Conservation (phyloP, 768 basidiomycete species). For the Leucosporidium creatinivorum region DNA sequence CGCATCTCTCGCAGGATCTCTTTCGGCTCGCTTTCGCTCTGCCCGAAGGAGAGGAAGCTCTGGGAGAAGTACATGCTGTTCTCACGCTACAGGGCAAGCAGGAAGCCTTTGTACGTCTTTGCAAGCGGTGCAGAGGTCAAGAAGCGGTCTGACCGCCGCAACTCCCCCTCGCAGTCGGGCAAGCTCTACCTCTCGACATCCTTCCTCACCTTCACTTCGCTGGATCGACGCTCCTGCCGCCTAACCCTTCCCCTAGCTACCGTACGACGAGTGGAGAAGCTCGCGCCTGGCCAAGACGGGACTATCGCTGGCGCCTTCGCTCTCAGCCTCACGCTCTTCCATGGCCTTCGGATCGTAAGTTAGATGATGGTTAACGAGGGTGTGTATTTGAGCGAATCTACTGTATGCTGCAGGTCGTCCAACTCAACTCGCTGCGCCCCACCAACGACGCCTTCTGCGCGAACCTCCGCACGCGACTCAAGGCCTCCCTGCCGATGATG, state of each 20-base stretch:
- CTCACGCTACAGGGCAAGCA: constrained; percentile 29
- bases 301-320: constrained; percentile 82
- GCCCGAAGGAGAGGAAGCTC: constrained; percentile 32
- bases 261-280: constrained; percentile 82
- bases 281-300: constrained; percentile 57
- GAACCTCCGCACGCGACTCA: constrained; percentile 77
- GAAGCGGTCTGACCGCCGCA: neutral
- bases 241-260: constrained; percentile 88
- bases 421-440: constrained; percentile 84
- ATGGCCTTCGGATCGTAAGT: constrained; percentile 78
- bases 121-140: neutral
- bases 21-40: constrained; percentile 35
- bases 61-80: constrained; percentile 36
- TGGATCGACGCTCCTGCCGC: constrained; percentile 84
- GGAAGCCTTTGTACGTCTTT: constrained; percentile 34
- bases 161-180: constrained; percentile 61
- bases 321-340: constrained; percentile 88
- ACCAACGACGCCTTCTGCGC: constrained; percentile 79
- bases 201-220: constrained; percentile 78
- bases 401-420: constrained; percentile 52
- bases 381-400: neutral
- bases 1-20: constrained; percentile 9
- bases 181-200: constrained; percentile 81
- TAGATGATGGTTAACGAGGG: neutral
- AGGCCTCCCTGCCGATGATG: constrained; percentile 84